Evolutionary conservation across 352 stramenopile genomes (phyloP), one percentile per base, ranked within the genome.

Genomic region (Pythium phragmiticola): DNA sequence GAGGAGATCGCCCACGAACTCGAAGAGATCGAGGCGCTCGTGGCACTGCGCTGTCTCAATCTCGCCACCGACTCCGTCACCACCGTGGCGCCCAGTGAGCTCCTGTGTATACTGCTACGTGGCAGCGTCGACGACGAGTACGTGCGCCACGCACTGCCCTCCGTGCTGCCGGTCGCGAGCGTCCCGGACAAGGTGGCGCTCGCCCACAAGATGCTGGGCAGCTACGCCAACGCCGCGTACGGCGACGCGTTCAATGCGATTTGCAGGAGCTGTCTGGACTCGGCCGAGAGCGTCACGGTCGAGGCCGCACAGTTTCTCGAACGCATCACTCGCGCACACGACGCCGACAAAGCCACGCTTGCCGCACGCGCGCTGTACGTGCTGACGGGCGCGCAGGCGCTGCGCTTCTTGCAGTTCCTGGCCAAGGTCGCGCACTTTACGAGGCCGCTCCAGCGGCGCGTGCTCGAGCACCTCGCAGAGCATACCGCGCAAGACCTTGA

Each of bases 251-350:
- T 88, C 57, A 87, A 81, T 57, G 33, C 68, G n/a, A 82, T 90
- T 36, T 89, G 79, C 70, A 84, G 73, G 77, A 91, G 82, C 47
- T 90, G 80, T 56, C 68, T 91, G 48, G 82, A 93, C 56, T 72
- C 74, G 17, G 68, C 77, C 3, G 84, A 90, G 56, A 81, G 77
- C 55, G 77, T 89, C 41, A 88, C 78, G 0, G 76, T 88, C 13
- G 80, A 91, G 63, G 79, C 84, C 14, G 78, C 78, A 0, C 74
- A 77, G 47, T 74, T 93, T 33, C 67, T 89, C 23, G 79, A 88
- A 34, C 73, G 77, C 7, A 73, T 91, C 52, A 84, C 79, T 9
- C 71, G 72, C 11, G 16, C 46, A 0, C 11, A 2, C 34, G 23
- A 65, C n/a, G 48, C 39, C 19, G 42, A 50, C 5, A 21, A 64